Percentiles rank a stretch among this genome's conserved stretches.
Evolutionary conservation across 768 basidiomycete species (phyloP).

Genomic region (Leccinum pellstonianum): DNA sequence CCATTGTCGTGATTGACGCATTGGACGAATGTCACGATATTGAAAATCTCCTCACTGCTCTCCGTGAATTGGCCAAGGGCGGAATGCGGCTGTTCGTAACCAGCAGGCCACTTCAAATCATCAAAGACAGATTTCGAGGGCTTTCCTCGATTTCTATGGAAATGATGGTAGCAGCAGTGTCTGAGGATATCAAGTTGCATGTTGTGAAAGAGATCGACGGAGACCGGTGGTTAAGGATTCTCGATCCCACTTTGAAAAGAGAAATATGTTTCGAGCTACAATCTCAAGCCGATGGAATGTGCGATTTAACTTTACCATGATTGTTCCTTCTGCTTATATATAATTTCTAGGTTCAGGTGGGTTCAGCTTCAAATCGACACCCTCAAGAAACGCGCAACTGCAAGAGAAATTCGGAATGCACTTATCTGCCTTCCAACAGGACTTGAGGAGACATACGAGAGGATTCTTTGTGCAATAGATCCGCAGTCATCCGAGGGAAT

Average conservation of each 20-base stretch:
- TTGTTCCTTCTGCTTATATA: neutral
- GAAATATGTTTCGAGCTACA: slow-evolving; percentile 3
- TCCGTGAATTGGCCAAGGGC: neutral
- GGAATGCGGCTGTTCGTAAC: slow-evolving; percentile 15
- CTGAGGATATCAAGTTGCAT: slow-evolving; percentile 12
- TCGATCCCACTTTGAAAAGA: neutral
- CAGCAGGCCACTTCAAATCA: slow-evolving; percentile 11
- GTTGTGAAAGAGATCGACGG: slow-evolving; percentile 5
- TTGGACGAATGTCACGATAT: slow-evolving; percentile 17
- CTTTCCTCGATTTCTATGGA: slow-evolving; percentile 13
- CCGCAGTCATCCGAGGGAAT: neutral
- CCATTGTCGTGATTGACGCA: slow-evolving; percentile 17
- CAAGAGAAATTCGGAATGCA: slow-evolving; percentile 1
- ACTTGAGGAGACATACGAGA: slow-evolving; percentile 20
- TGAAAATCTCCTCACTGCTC: slow-evolving; percentile 1
- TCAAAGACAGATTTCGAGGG: neutral
- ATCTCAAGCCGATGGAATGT: slow-evolving; percentile 13
- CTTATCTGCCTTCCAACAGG: slow-evolving; percentile 13
- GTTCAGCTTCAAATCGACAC: slow-evolving; percentile 18
- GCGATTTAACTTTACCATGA: neutral
- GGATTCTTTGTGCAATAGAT: slow-evolving; percentile 13
- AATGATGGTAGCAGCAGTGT: neutral
- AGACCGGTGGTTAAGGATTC: slow-evolving; percentile 1
- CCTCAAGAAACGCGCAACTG: slow-evolving; percentile 4
- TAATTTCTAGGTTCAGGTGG: slow-evolving; percentile 19